Evolutionary conservation across 2,329 filamentous ascomycete genomes (phyloP), one percentile per base, ranked within the genome.

Genomic region (Cladosporium sphaerospermum): DNA sequence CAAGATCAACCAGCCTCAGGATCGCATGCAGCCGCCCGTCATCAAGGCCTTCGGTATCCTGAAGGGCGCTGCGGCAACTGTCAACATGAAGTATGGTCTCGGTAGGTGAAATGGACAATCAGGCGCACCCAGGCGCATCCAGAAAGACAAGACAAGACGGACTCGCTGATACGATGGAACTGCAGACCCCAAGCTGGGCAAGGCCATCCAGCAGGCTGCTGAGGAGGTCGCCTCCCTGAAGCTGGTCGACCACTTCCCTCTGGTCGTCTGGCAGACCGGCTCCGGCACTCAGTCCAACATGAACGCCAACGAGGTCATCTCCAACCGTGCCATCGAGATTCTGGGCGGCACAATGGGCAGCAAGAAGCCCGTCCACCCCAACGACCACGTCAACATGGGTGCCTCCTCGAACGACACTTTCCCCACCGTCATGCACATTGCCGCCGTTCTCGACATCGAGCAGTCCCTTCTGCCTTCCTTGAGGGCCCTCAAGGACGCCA

Each of bases 231-330:
- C 92, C 54, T 86, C 88, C 59, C 84, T 93, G 69, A 95, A 96
- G 81, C 85, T 97, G 65, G 73, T 95, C 67, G 91, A 96, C 73
- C 92, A 97, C 79, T 97, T 99, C 77, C 93, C 93, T 61, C 88
- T 97, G 57, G 92, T 97, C 54, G 92, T 99, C 69, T 99, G 93
- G 93, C 93, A 99, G 79, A 99, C 93, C 52, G 93, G 93, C 59
- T 97, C 93, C 47, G 93, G 93, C 69, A 97, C 93, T 31, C 93
- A 97, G 79, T 96, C 91, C 73, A 97, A 96, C 83, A 97, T 97
- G 93, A 99, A 99, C 78, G 91, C 92, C 71, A 99, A 99, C 78
- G 93, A 99, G 74, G 93, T 99, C 74, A 97, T 99, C 74, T 96
- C 92, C 61, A 99, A 97, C 82, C 89, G 93, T 61, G 93, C 93